A percentile compares a stretch with the other conserved stretches of the same genome.
These are phyloP conservation scores for Aspergillus hortae DNA, from an alignment of 2,329 filamentous ascomycete genomes.

Conservation along the genomic window DNA sequence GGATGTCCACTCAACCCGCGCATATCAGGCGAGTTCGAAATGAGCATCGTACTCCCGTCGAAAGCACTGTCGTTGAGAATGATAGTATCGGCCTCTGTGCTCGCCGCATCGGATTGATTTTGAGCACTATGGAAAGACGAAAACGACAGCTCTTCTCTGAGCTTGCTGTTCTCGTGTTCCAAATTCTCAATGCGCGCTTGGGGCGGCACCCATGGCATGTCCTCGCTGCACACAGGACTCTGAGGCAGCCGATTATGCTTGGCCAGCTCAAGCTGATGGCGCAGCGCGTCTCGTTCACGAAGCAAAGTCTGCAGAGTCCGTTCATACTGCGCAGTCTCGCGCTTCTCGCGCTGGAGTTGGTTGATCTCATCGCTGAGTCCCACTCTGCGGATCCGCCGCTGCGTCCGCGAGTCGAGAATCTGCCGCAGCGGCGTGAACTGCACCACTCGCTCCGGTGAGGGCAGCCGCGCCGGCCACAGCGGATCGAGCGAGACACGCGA, in stretches of 20 bases:
- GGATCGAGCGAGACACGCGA: conserved; percentile 20
- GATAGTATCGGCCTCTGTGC: conserved; percentile 22
- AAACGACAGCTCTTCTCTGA: conserved; percentile 19
- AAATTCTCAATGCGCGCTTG: conserved; percentile 15
- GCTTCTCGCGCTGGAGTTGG: conserved; percentile 39
- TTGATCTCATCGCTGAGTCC: conserved; percentile 48
- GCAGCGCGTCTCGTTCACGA: conserved; percentile 27
- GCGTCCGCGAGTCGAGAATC: conserved; percentile 40
- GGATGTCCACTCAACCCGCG: conserved; percentile 13
- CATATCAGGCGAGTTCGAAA: conserved; percentile 31
- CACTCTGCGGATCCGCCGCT: conserved; percentile 42
- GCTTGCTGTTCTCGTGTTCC: conserved; percentile 17
- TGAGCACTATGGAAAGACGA: conserved; percentile 2
- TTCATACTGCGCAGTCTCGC: conserved; percentile 23
- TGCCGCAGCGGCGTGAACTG: conserved; percentile 46
- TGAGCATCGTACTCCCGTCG: conserved; percentile 23
- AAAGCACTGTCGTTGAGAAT: conserved; percentile 26
- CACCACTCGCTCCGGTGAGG: conserved; percentile 27
- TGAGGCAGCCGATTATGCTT: conserved; percentile 10
- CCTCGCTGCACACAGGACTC: conserved; percentile 10
- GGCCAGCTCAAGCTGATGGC: conserved; percentile 22
- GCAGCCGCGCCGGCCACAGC: conserved; percentile 15
- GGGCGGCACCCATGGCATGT: conserved; percentile 16
- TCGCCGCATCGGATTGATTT: conserved; percentile 2
- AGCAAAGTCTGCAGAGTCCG: conserved; percentile 22